Base-by-base conservation (phyloP, 306 rosid genomes). In the Cicer judaicum region DNA sequence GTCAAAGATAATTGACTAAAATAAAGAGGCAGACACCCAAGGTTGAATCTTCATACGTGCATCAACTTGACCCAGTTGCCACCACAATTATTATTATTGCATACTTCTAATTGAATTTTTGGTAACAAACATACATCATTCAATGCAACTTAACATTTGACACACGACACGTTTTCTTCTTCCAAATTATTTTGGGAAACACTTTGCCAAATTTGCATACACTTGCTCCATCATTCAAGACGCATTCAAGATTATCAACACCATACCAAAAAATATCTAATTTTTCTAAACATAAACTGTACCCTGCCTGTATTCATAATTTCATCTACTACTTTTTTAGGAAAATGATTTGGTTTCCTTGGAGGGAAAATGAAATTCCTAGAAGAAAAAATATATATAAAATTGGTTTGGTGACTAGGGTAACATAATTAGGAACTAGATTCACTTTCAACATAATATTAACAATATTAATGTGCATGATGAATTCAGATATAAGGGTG, bases 401-500 rank as follows among this genome's bases (percentile, higher is more conserved):
- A 29, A 29, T 29, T 29, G 36, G 36, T 29, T 29, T 29, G 36
- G 36, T 29, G 36, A 29, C 4, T 29, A 29, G 4, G 36, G 36
- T 29, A 29, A 4, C 36, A 29, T 5, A 29, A 29, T 29, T 29
- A 29, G 36, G 36, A 29, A 29, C 5, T 29, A 29, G 5, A 29
- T 29, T 3, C 34, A 29, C 34, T 29, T 29, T 29, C 34, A 29
- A 29, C 34, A 29, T 2, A 29, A 29, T 29, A 29, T 24, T 24
- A 3, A 24, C 34, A 24, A 24, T 24, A 24, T 24, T 24, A 24
- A 24, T 24, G 34, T 24, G 78, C 53, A 73, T 57, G 68, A n/a
- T 34, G 60, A 46, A 73, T 70, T 72, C 55, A 83, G 39, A 54
- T 64, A 73, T 13, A 41, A 9, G 13, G 64, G 72, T 72, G 84